phyloP scores from a whole-genome alignment of 2,329 filamentous ascomycete genomes.

The Trematosphaeria pertusa region DNA sequence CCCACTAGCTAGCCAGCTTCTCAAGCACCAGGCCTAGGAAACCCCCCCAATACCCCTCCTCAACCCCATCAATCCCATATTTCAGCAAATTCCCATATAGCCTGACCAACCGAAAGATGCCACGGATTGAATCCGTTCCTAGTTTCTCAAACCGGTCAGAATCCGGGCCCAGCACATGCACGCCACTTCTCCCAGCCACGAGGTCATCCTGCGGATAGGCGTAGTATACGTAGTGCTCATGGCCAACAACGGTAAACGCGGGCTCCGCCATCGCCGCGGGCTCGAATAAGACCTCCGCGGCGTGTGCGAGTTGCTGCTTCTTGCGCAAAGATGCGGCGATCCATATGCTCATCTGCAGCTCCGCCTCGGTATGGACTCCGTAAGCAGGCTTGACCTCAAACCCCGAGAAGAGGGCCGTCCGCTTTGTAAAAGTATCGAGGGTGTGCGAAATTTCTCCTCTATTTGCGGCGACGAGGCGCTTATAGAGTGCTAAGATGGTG shows the following conservation, averaged over 20 bases:
- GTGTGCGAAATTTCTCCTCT: constrained; percentile 18
- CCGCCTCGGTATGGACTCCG: constrained; percentile 19
- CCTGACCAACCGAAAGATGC: constrained; percentile 24
- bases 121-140: constrained; percentile 25
- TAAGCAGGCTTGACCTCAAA: constrained; percentile 22
- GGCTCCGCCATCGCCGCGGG: constrained; percentile 19
- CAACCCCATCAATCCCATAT: constrained; percentile 23
- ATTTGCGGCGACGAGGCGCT: constrained; percentile 15
- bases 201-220: constrained; percentile 21
- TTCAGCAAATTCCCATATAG: constrained; percentile 25
- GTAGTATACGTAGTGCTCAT: constrained; percentile 26
- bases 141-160: constrained; percentile 21
- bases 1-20: constrained; percentile 17
- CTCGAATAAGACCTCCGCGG: constrained; percentile 10
- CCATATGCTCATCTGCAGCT: constrained; percentile 27
- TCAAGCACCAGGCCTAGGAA: constrained; percentile 20
- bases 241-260: constrained; percentile 24
- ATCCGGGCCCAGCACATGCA: constrained; percentile 25
- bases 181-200: constrained; percentile 17
- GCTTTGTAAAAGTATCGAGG: constrained; percentile 21
- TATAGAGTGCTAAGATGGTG: constrained; percentile 21
- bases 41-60: constrained; percentile 23
- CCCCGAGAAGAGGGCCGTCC: constrained; percentile 23
- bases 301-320: constrained; percentile 22
- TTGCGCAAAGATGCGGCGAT: constrained; percentile 27